A percentile compares a stretch with the other conserved stretches of the same genome.
Evolutionary conservation across 1,139 yeast genomes (phyloP).

Genomic region (Wickerhamomyces sp.): DNA sequence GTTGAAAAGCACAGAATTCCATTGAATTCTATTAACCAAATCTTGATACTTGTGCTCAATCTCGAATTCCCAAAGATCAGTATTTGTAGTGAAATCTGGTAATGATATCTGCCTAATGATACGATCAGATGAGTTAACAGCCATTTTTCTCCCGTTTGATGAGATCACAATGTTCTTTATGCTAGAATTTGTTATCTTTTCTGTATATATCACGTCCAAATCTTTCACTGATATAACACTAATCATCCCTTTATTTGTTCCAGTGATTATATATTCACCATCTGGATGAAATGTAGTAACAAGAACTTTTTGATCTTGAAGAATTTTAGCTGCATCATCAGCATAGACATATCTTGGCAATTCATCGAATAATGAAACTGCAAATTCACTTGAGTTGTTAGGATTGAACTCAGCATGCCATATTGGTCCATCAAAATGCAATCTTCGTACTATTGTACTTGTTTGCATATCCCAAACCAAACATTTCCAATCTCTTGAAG

Average conservation of each 20-base stretch:
- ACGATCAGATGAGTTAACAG: slow-evolving; percentile 79
- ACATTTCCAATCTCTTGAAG: slow-evolving; percentile 84
- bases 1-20: slow-evolving; percentile 80
- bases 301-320: slow-evolving; percentile 27
- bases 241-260: slow-evolving; percentile 79
- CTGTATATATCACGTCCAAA: slow-evolving; percentile 40
- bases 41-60: slow-evolving; percentile 85
- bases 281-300: slow-evolving; percentile 29
- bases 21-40: slow-evolving; percentile 81
- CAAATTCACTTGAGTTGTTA: slow-evolving; percentile 43
- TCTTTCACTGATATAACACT: slow-evolving; percentile 36
- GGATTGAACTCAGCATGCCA: slow-evolving; percentile 69
- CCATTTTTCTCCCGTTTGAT: slow-evolving; percentile 62
- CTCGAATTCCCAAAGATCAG: slow-evolving; percentile 46
- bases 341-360: slow-evolving; percentile 28
- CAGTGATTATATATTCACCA: slow-evolving; percentile 46
- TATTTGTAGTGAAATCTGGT: slow-evolving; percentile 35
- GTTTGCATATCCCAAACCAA: slow-evolving; percentile 73
- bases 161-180: slow-evolving; percentile 69
- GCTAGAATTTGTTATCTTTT: slow-evolving; percentile 61
- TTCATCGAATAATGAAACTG: slow-evolving; percentile 52
- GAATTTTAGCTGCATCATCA: slow-evolving; percentile 22
- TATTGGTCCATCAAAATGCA: slow-evolving; percentile 63
- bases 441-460: slow-evolving; percentile 39
- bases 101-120: slow-evolving; percentile 66